A percentile compares a stretch with the other conserved stretches of the same genome.
These are phyloP conservation scores for Pseudopyricularia cyperi DNA, from an alignment of 2,329 filamentous ascomycete genomes.

Conservation along the genomic window DNA sequence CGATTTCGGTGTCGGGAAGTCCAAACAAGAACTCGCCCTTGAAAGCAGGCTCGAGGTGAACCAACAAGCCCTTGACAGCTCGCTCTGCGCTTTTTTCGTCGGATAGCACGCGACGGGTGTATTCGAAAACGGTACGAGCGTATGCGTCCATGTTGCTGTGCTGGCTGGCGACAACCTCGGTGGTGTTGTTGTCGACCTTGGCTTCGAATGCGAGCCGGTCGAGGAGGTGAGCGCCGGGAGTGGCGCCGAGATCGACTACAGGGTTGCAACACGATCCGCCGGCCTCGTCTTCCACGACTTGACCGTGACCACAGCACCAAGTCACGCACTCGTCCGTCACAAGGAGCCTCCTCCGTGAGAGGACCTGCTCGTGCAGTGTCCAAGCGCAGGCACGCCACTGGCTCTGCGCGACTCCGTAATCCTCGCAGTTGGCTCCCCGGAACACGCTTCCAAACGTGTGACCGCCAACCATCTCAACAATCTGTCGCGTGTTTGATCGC, in stretches of 20 bases:
- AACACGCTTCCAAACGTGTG: constrained; percentile 11
- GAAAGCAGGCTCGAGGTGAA: constrained; percentile 12
- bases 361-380: constrained; percentile 1
- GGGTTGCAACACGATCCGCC: not conserved
- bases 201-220: constrained; percentile 12
- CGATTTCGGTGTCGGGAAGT: constrained; percentile 19
- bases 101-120: constrained; percentile 14
- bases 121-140: constrained; percentile 6
- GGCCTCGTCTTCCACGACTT: not conserved
- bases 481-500: not conserved
- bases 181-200: constrained; percentile 7
- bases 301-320: constrained; percentile 1
- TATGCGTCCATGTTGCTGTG: constrained; percentile 1
- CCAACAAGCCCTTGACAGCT: constrained; percentile 19
- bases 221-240: constrained; percentile 14
- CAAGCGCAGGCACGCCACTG: not conserved
- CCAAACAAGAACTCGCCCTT: constrained; percentile 14
- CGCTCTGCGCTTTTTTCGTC: constrained; percentile 16
- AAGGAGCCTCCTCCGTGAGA: not conserved
- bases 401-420: not conserved
- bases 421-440: not conserved
- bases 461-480: constrained; percentile 6
- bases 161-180: not conserved
- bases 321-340: constrained; percentile 1
- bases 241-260: constrained; percentile 13